A percentile compares a stretch with the other conserved stretches of the same genome.
Conservation (phyloP, 2,329 filamentous ascomycete species). For the Fusarium camptoceras region DNA sequence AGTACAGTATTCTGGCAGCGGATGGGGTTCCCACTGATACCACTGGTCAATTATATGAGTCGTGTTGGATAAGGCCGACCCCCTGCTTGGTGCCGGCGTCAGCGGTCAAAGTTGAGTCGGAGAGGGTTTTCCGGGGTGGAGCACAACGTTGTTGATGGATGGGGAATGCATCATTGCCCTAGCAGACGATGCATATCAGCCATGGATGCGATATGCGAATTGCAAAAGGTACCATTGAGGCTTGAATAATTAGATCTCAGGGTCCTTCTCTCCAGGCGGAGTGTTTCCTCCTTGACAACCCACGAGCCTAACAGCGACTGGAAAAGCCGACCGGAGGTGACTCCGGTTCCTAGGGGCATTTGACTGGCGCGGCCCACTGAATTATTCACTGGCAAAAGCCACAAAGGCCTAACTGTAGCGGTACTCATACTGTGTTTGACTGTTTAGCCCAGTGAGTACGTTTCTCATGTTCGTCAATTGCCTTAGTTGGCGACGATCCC, state of each 20-base stretch:
- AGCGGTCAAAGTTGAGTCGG: constrained; percentile 30
- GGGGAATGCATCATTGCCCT: neutral
- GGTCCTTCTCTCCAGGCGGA: constrained; percentile 25
- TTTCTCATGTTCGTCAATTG: neutral
- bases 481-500: constrained; percentile 16
- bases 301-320: neutral
- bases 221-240: neutral
- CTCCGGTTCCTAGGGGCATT: neutral
- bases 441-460: neutral
- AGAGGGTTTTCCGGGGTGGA: constrained; percentile 41
- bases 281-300: constrained; percentile 41
- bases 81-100: neutral
- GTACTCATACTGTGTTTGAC: constrained; percentile 10
- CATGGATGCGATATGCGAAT: neutral
- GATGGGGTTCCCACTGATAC: neutral
- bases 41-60: neutral
- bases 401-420: neutral
- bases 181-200: constrained; percentile 8
- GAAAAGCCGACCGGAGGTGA: neutral
- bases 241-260: constrained; percentile 10
- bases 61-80: constrained; percentile 2
- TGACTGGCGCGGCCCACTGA: neutral
- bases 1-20: neutral
- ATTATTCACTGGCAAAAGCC: neutral
- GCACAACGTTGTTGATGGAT: neutral